Base-by-base conservation (phyloP, 2,329 filamentous ascomycete genomes). In the Xylariaceae sp. region DNA sequence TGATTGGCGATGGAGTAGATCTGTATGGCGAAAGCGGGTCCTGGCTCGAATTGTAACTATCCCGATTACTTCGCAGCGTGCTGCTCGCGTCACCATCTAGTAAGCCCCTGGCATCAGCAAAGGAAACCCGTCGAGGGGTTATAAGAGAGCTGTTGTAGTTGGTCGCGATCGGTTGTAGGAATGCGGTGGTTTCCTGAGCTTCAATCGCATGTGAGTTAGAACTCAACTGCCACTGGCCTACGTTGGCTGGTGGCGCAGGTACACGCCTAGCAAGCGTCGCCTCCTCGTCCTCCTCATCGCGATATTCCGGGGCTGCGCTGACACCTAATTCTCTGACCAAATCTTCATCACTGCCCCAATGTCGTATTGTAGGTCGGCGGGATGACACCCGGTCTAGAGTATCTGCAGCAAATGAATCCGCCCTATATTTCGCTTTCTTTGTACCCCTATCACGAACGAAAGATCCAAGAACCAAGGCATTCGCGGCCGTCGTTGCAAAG, bases 291-390 rank as follows among this genome's bases (percentile, higher is more conserved):
- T 52, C 42, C 31, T 55, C 58, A 11, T 75, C 71, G 31, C 78
- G 75, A 16, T 85, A 65, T 49, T 79, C 75, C 1, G 75, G 76
- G 38, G 80, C 75, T 3, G 84, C 78, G 12, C 87, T 82, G 38
- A 93, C 82, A 7, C 93, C 92, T 3, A 96, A 64, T 54, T 86
- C 89, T 46, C 88, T 79, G 5, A 95, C 90, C 1, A 97, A 80
- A 66, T 97, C 90, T 65, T 95, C 91, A 62, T 97, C 93, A 61
- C 90, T 96, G 41, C 90, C 91, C 86, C 89, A 93, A 50, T 89
- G 83, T 45, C 82, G 73, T 42, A 86, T 56, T 11, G 78, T 76
- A 57, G 74, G 79, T 56, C 78, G 74, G 55, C 69, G 73, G 16
- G 67, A 67, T 40, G 66, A 66, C 3, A 71, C 69, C 41, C 71